Evolutionary conservation across 2,329 filamentous ascomycete genomes (phyloP), one percentile per base, ranked within the genome.

Genomic region (Colletotrichum tropicicola): DNA sequence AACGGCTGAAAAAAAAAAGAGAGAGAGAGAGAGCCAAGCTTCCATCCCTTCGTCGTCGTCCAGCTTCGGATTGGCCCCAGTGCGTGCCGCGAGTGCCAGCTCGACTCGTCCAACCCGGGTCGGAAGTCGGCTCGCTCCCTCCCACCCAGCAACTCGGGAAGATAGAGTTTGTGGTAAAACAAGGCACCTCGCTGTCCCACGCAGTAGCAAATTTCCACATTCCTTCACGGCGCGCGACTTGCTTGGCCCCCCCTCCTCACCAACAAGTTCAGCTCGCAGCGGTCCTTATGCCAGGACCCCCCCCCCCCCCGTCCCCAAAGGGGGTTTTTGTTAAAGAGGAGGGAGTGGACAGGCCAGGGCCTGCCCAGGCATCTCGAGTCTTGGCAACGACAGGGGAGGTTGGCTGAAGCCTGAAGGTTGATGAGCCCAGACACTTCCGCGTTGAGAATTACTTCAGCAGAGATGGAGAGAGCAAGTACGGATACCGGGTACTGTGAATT

Each of bases 121-220:
- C 61, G 61, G 61, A 55, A 55, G 61, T 61, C 61, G 57, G 61
- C 57, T 65, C 57, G 44, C 61, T 49, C 49, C 56, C 57, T 55
- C 43, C 56, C 57, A 55, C 41, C 41, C 55, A 58, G 44, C 43
- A 61, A 43, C 44, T 60, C 49, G 57, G 56, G 49, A 51, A 65
- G 61, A 65, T 65, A 56, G 61, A 65, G 61, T 65, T 65, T 61
- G 35, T 47, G 19, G 37, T 51, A 65, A 65, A 65, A 65, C 61
- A 65, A 61, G 57, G 61, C 61, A 65, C 61, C 51, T 61, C 49
- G 49, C 49, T 56, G 49, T 45, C 54, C 44, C 49, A 55, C 56
- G 57, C 49, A 59, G 47, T 32, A 56, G 57, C 49, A 45, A 61
- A 65, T 61, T 61, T 65, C 61, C 61, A 65, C 61, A 35, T 65